phyloP scores from a whole-genome alignment of 495 filamentous ascomycete species.

The Podospora sp. region DNA sequence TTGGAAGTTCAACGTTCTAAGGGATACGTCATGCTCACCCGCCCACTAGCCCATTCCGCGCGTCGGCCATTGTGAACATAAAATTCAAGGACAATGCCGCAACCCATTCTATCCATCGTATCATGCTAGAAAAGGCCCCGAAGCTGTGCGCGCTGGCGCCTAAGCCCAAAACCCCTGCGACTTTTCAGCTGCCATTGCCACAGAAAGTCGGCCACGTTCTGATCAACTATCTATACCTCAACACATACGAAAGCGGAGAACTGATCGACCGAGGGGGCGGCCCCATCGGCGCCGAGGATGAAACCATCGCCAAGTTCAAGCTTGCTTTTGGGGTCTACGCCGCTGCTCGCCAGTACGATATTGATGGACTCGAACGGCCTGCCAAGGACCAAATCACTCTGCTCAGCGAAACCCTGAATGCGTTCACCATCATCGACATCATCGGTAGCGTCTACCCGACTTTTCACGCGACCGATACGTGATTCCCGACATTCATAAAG shows the following conservation, averaged over 20 bases:
- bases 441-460: constrained; percentile 8
- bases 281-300: background rate
- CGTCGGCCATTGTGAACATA: no score
- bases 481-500: no score
- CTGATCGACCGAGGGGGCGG: background rate
- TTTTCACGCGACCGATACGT: no score
- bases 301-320: constrained; percentile 3
- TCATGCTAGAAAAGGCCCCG: no score
- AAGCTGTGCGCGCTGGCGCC: no score
- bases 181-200: no score
- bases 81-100: no score
- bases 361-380: background rate
- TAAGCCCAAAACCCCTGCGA: no score
- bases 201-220: constrained; percentile 14
- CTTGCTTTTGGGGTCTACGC: constrained; percentile 10
- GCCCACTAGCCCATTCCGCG: no score
- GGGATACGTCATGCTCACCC: no score
- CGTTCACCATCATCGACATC: constrained; percentile 14
- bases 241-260: background rate
- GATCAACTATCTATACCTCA: constrained; percentile 12
- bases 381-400: constrained; percentile 4
- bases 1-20: no score
- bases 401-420: constrained; percentile 4
- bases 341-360: background rate
- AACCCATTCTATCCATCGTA: no score